phyloP scores from a whole-genome alignment of 768 basidiomycete species.

The Royoungia palumana region DNA sequence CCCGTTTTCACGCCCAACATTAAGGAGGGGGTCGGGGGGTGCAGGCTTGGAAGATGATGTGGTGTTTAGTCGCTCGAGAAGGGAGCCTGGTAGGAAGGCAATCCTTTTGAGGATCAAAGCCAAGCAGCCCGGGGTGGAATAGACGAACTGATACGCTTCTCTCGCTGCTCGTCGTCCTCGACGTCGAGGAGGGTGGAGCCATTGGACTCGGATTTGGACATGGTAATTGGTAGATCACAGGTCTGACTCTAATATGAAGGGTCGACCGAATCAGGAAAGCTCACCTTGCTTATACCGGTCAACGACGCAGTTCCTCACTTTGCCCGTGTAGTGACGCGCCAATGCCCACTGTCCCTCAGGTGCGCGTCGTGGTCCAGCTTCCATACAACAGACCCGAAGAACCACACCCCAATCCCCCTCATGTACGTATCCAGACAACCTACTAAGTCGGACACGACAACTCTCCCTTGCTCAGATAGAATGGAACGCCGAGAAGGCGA shows the following conservation, averaged over 20 bases:
- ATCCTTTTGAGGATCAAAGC: not conserved
- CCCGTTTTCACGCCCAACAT: slow-evolving; percentile 33
- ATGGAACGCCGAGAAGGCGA: slow-evolving; percentile 83
- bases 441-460: slow-evolving; percentile 10
- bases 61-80: slow-evolving; percentile 40
- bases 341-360: slow-evolving; percentile 31
- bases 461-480: slow-evolving; percentile 54
- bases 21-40: slow-evolving; percentile 24
- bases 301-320: too few relatives aligned
- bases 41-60: slow-evolving; percentile 15
- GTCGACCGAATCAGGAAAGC: slow-evolving; percentile 9
- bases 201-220: slow-evolving; percentile 8
- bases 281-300: too few relatives aligned
- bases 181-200: slow-evolving; percentile 36
- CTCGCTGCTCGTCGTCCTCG: slow-evolving; percentile 46
- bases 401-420: slow-evolving; percentile 60
- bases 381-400: slow-evolving; percentile 78
- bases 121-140: not conserved
- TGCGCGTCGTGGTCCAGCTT: slow-evolving; percentile 76
- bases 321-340: not conserved
- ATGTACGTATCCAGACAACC: slow-evolving; percentile 44
- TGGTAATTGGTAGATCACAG: not conserved
- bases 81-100: slow-evolving; percentile 30
- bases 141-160: slow-evolving; percentile 38
- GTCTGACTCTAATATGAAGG: not conserved